These are phyloP conservation scores for Alternaria brassicicola DNA, from an alignment of 2,329 filamentous ascomycete species.

Conservation along the genomic window DNA sequence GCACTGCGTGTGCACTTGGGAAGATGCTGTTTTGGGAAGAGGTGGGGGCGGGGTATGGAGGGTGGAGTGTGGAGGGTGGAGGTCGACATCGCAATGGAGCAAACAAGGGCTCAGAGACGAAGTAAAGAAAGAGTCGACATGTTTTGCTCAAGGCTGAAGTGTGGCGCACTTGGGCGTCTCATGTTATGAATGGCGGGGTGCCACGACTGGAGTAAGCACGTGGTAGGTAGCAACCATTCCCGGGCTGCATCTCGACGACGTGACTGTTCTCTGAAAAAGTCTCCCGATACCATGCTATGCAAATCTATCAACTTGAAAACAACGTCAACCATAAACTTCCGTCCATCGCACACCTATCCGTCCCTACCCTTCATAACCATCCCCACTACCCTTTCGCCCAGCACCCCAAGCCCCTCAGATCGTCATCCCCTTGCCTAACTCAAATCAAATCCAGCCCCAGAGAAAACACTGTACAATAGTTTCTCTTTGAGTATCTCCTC, in stretches of 20 bases:
- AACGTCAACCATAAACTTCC: too few relatives aligned
- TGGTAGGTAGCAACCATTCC: background rate
- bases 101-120: too few relatives aligned
- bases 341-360: too few relatives aligned
- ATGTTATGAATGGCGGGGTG: background rate
- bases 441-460: slow-evolving; percentile 87
- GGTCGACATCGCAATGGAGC: background rate
- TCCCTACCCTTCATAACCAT: too few relatives aligned
- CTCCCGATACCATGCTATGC: background rate
- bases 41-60: background rate
- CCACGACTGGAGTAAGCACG: background rate
- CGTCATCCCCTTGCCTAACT: slow-evolving; percentile 19
- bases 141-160: background rate
- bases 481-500: slow-evolving; percentile 74
- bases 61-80: too few relatives aligned
- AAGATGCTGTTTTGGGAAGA: background rate
- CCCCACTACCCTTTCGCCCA: too few relatives aligned
- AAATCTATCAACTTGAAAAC: background rate
- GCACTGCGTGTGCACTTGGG: background rate
- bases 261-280: background rate
- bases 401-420: background rate
- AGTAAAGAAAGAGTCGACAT: background rate
- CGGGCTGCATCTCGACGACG: background rate
- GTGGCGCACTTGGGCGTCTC: background rate
- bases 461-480: slow-evolving; percentile 85